A percentile compares a stretch with the other conserved stretches of the same genome.
Conservation (phyloP, 1,284 basidiomycete genomes). For the Ustilago crameri region DNA sequence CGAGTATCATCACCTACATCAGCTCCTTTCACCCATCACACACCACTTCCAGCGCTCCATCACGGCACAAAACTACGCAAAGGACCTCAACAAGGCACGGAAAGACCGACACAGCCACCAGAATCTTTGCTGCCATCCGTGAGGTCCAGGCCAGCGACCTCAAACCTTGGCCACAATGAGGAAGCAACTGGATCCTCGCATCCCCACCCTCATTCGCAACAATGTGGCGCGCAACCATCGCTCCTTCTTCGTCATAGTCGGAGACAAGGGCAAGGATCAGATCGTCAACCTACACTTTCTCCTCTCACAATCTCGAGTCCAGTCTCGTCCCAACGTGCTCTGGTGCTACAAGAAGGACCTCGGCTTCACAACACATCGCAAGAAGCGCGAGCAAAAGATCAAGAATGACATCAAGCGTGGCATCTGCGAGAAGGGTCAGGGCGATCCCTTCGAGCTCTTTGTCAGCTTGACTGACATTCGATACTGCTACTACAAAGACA, state of each 20-base stretch:
- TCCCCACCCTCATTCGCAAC: slow-evolving; percentile 90
- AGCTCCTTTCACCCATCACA: no score
- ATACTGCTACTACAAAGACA: slow-evolving; percentile 73
- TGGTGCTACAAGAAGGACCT: slow-evolving; percentile 68
- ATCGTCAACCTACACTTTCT: slow-evolving; percentile 96
- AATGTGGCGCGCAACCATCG: slow-evolving; percentile 85
- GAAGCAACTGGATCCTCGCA: slow-evolving; percentile 78
- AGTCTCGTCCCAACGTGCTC: slow-evolving; percentile 60
- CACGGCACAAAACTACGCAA: no score
- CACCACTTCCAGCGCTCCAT: no score
- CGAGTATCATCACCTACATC: no score
- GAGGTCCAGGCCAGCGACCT: slow-evolving; percentile 5
- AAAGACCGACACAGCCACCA: neutral
- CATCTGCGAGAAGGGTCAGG: slow-evolving; percentile 90
- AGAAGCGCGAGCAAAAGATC: slow-evolving; percentile 74
- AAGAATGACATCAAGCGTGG: slow-evolving; percentile 76
- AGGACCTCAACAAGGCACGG: no score
- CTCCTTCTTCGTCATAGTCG: slow-evolving; percentile 96
- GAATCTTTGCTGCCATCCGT: neutral
- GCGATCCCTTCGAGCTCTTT: slow-evolving; percentile 95
- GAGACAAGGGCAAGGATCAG: slow-evolving; percentile 93
- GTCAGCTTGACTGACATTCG: slow-evolving; percentile 98
- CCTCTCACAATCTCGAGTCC: slow-evolving; percentile 61
- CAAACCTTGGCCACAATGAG: slow-evolving; percentile 47
- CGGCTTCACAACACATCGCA: slow-evolving; percentile 79